Base-by-base conservation (phyloP, 2,329 filamentous ascomycete genomes). In the Fusarium phyllophilum region DNA sequence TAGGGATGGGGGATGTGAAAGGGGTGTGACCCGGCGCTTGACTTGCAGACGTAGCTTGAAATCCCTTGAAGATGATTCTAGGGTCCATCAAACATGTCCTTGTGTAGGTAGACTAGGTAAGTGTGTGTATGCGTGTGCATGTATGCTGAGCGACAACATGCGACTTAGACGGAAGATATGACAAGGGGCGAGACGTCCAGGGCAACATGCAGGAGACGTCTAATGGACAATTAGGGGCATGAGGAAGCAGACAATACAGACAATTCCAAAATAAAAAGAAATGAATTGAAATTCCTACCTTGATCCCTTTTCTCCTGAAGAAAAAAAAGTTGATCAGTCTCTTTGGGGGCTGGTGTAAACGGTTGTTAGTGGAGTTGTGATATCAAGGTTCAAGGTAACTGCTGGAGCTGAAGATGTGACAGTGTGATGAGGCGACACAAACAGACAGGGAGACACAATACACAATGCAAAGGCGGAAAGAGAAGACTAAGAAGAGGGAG, bases 21-120 rank as follows among this genome's bases (percentile, higher is more conserved):
- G 75, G 77, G 76, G 78, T 78, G 74, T 79, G 77, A 79, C 74
- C 77, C 76, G 74, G 78, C 76, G 78, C 78, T 80, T 80, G 75
- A 76, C 77, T 76, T 78, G 77, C 77, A 78, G 75, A 62, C 75
- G 68, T 78, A 78, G 77, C 72, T 78, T 78, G 68, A 58, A 74
- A 74, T 68, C 56, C 73, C 74, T 76, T 65, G 66, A 59, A 64
- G 57, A 55, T 66, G 62, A 68, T 75, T 75, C 73, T 51, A 75
- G 72, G 72, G 72, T 75, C 72, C 59, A 68, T 63, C 57, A 68
- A 69, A 52, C 29, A 52, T 63, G 57, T 66, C 31, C 41, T 38
- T 55, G 51, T 58, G 55, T 58, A 34, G 18, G 31, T 36, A 26
- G 18, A 24, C 55, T 58, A 29, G 18, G 56, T 65, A 61, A 39